These are phyloP conservation scores for Bisporella sp. DNA, from an alignment of 2,329 filamentous ascomycete genomes.

Conservation along the genomic window DNA sequence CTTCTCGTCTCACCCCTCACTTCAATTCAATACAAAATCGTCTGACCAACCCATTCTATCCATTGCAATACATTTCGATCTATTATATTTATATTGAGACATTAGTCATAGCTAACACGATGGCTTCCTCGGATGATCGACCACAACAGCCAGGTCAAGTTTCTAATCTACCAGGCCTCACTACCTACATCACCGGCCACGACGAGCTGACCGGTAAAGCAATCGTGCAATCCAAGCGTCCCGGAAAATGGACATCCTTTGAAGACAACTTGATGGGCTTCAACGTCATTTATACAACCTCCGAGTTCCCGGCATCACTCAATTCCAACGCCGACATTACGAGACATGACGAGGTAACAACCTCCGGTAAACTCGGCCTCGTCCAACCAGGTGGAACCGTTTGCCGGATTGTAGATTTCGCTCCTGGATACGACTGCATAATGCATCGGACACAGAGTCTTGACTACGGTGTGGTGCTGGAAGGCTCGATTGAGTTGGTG, in stretches of 20 bases:
- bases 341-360: neutral
- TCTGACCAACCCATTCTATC: no score
- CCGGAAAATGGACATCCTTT: neutral
- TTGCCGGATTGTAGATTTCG: conserved; percentile 6
- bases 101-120: neutral
- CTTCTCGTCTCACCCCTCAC: no score
- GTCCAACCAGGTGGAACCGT: conserved; percentile 1
- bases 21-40: no score
- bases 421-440: conserved; percentile 1
- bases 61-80: neutral
- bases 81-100: neutral
- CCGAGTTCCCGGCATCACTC: neutral
- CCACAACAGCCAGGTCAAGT: neutral
- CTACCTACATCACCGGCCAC: neutral
- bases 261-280: neutral
- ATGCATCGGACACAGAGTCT: conserved; percentile 10
- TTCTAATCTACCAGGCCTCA: neutral
- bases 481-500: conserved; percentile 6
- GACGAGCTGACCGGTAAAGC: neutral
- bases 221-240: neutral
- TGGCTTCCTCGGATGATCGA: neutral
- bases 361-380: neutral
- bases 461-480: conserved; percentile 8
- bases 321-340: neutral
- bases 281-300: neutral